Evolutionary conservation across 371 early-diverging fungal genomes (phyloP), one percentile per base, ranked within the genome.

Genomic region (Haplosporangium sp.): DNA sequence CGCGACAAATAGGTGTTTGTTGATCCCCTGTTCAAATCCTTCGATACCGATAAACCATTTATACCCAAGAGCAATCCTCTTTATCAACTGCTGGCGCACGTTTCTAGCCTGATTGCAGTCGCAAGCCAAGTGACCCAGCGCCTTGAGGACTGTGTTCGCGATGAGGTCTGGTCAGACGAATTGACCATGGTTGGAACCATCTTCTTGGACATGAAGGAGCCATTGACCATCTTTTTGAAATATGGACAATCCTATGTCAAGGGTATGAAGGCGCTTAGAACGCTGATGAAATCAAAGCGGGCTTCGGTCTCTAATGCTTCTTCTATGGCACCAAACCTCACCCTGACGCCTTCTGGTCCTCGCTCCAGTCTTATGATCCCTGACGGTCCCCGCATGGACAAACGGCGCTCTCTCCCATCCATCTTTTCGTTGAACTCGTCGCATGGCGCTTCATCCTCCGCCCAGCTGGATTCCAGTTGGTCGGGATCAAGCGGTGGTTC

Each of bases 241-340:
- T 79, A 79, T 18, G 79, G 79, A 23, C 79, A 79, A 42, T 63
- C 79, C n/a, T 79, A 79, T 42, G 79, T 68, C 23, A 79, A 79
- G 59, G 79, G 79, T 41, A 79, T 79, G 73, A 72, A 72, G 57
- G 72, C 79, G 16, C 56, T 79, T 41, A 59, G 73, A 46, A 40
- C 79, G 12, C 50, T 79, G 41, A 51, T 79, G 62, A 79, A 79
- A 47, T 67, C 73, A 54, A 79, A 72, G 62, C 64, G 73, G 18
- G 51, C 73, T 4, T 51, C 73, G 11, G 23, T 64, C n/a, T 45
- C 57, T 1, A 23, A 37, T 42, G 3, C 59, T 0, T 3, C 56
- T 18, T 23, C 43, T 20, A 16, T 53, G 42, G 18, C 62, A 1
- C n/a, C 55, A 7, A 13, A 4, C 4, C 29, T 29, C 29, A 29